These are phyloP conservation scores for Basipetospora chlamydospora DNA, from an alignment of 2,329 filamentous ascomycete species.

Conservation along the genomic window DNA sequence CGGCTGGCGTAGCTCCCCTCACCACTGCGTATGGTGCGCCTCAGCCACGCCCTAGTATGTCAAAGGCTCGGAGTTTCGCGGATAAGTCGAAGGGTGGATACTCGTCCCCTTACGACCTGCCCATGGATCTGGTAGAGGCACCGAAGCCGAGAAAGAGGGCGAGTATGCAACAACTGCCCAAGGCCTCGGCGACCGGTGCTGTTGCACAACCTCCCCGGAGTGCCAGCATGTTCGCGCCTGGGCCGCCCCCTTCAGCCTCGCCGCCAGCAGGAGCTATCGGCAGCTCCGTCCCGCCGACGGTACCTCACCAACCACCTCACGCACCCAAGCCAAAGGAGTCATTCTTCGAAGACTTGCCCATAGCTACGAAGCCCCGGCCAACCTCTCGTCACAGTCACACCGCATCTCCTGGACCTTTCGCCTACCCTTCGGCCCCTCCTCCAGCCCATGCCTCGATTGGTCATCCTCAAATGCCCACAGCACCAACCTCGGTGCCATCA, in stretches of 20 bases:
- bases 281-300: conserved; percentile 16
- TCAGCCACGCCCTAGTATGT: conserved; percentile 28
- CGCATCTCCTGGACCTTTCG: conserved; percentile 8
- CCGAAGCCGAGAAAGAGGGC: conserved; percentile 54
- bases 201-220: conserved; percentile 43
- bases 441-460: conserved; percentile 14
- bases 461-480: background rate
- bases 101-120: conserved; percentile 85
- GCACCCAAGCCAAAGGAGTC: conserved; percentile 29
- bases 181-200: conserved; percentile 22
- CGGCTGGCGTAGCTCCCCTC: conserved; percentile 9
- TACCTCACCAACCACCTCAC: conserved; percentile 20
- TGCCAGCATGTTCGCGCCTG: conserved; percentile 37
- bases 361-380: conserved; percentile 45
- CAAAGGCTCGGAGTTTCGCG: conserved; percentile 67
- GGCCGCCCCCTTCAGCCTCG: conserved; percentile 8
- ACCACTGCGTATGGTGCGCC: conserved; percentile 22
- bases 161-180: conserved; percentile 40
- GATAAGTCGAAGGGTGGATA: conserved; percentile 88
- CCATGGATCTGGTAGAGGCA: conserved; percentile 52
- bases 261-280: conserved; percentile 12
- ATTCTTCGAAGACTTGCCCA: conserved; percentile 69
- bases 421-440: conserved; percentile 11
- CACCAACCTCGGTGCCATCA: no score
- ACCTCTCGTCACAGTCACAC: conserved; percentile 35